Conservation (phyloP, 169 alveolate genomes). For the Neospora caninum region DNA sequence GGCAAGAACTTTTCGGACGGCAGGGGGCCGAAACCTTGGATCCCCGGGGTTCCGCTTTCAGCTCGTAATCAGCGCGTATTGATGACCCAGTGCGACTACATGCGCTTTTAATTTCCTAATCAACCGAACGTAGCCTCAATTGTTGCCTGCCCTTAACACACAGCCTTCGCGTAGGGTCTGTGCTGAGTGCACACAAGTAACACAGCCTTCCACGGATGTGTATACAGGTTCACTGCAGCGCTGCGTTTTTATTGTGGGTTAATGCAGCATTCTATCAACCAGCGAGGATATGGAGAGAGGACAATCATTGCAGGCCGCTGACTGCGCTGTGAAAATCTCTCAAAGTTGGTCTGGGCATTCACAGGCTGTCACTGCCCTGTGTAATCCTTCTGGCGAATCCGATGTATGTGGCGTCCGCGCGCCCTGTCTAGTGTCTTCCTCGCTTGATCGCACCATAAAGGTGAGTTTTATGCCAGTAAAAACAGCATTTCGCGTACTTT, state of each 20-base stretch:
- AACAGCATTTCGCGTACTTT: too few relatives aligned
- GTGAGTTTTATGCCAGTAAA: neutral
- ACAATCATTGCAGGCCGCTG: neutral
- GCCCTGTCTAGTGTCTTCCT: neutral
- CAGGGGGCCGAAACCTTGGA: too few relatives aligned
- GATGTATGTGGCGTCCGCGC: neutral
- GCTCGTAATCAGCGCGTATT: too few relatives aligned
- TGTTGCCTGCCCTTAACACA: too few relatives aligned
- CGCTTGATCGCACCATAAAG: slow-evolving; percentile 1
- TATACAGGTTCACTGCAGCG: neutral
- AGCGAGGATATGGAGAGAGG: neutral
- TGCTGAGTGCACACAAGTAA: too few relatives aligned
- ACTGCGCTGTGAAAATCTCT: neutral
- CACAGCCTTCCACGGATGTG: too few relatives aligned
- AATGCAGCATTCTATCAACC: neutral
- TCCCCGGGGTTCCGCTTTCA: too few relatives aligned
- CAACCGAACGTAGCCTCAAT: too few relatives aligned
- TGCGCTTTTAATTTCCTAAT: too few relatives aligned
- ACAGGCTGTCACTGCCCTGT: neutral
- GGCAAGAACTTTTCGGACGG: too few relatives aligned
- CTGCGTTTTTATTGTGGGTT: neutral
- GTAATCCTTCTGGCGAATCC: neutral
- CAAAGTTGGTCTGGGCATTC: neutral
- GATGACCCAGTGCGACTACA: too few relatives aligned
- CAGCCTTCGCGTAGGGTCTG: too few relatives aligned